Base-by-base conservation (phyloP, 352 stramenopile genomes). In the Halophytophthora polymorphica region DNA sequence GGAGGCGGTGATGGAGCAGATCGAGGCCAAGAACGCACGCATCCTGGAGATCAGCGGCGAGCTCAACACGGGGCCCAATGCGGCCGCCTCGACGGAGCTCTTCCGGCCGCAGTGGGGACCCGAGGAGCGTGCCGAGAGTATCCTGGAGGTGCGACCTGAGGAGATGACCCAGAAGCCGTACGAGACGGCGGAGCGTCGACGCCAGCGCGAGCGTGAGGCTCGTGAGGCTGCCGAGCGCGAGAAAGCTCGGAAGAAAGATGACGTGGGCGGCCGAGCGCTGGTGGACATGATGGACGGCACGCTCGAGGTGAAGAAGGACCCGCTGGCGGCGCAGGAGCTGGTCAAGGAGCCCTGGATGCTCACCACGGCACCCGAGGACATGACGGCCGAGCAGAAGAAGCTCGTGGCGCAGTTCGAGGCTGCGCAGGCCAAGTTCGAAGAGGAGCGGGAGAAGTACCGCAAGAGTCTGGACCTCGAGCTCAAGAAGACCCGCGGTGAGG, bases 281-380 rank as follows among this genome's bases (percentile, higher is more conserved):
- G 51, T 77, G 0, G 90, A 97, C 48, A 98, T 98, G 92, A 98
- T 98, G 92, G 71, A 96, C 60, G 92, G 91, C 21, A 98, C 91
- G 25, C 68, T 98, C 10, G 90, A 97, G 50, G 74, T 79, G 2
- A 95, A 93, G 51, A 96, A 93, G 47, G 87, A 96, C 18, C 71
- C 66, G 8, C 54, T 86, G 1, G 76, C 79, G 4, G 71, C 70
- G 0, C 69, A 89, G 23, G 74, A 72, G 23, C 51, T 83, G 7
- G 73, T 88, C 25, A 90, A 95, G 37, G 82, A 93, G 42, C 60
- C 70, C 31, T 97, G 90, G 91, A 96, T 97, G 83, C 33, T 97
- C 36, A 78, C 88, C 4, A 83, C 77, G 3, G 65, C 81, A 11
- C 42, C 58, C 6, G 83, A 87, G 11, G 77, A 95, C 23, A 88